Evolutionary conservation across 257 asterid species (phyloP).

Genomic region (Nyctanthes arbortristis): DNA sequence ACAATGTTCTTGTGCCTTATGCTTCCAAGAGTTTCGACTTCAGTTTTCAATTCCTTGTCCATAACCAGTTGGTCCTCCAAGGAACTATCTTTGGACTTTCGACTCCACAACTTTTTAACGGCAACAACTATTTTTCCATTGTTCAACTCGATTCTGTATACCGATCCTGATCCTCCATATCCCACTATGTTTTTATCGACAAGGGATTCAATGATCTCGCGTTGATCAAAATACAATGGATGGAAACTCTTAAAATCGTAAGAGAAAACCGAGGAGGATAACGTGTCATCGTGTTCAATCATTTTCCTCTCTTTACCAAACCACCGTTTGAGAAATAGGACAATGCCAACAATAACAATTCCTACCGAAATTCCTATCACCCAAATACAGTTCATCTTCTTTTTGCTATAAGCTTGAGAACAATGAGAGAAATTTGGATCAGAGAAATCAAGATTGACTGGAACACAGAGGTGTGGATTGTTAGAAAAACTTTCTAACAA

Average conservation of each 20-base stretch:
- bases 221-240: conserved; percentile 66
- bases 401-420: conserved; percentile 28
- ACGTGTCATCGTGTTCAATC: conserved; percentile 46
- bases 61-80: conserved; percentile 38
- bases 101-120: conserved; percentile 85
- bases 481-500: conserved; percentile 68
- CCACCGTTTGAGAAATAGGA: conserved; percentile 57
- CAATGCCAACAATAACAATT: conserved; percentile 46
- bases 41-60: conserved; percentile 75
- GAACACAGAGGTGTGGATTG: conserved; percentile 69
- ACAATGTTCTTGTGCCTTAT: conserved; percentile 92
- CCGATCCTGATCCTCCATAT: conserved; percentile 92
- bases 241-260: conserved; percentile 85
- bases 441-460: conserved; percentile 28
- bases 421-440: conserved; percentile 41
- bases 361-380: conserved; percentile 45
- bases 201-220: conserved; percentile 73
- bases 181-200: conserved; percentile 90
- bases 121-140: conserved; percentile 73
- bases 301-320: conserved; percentile 33
- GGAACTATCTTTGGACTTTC: conserved; percentile 42
- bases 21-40: conserved; percentile 89
- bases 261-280: conserved; percentile 60
- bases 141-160: conserved; percentile 66
- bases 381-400: conserved; percentile 49